Conservation (phyloP, 257 asterid species). For the Salvia splendens region DNA sequence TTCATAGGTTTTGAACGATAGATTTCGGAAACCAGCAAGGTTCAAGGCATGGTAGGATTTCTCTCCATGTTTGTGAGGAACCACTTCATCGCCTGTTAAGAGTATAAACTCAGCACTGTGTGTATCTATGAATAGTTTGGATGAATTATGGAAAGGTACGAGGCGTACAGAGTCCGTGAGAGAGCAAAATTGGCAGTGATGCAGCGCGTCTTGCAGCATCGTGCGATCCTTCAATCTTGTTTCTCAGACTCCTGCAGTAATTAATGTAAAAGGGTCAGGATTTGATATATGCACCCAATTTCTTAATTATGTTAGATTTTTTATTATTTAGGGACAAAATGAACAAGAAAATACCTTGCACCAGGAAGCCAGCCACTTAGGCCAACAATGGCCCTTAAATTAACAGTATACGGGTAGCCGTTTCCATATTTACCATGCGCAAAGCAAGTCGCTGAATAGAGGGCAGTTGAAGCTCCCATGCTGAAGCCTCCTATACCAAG, state of each 20-base stretch:
- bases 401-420: conserved; percentile 77
- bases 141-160: neutral
- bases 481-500: conserved; percentile 98
- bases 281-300: conserved; percentile 4
- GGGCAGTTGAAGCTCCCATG: conserved; percentile 94
- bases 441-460: conserved; percentile 90
- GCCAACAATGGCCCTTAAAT: conserved; percentile 73
- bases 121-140: neutral
- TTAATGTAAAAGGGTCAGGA: neutral
- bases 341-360: conserved; percentile 59
- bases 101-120: neutral
- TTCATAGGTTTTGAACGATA: conserved; percentile 65
- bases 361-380: conserved; percentile 98
- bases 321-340: neutral
- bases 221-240: conserved; percentile 79
- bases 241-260: conserved; percentile 62
- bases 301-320: neutral
- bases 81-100: conserved; percentile 72
- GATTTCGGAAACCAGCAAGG: conserved; percentile 75
- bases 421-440: conserved; percentile 81
- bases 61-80: conserved; percentile 76
- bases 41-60: conserved; percentile 66
- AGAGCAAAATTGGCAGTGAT: conserved; percentile 81
- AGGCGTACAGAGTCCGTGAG: conserved; percentile 83
- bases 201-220: conserved; percentile 91